Evolutionary conservation across 179 eudicot genomes (phyloP).

Genomic region (Spergularia azorica): DNA sequence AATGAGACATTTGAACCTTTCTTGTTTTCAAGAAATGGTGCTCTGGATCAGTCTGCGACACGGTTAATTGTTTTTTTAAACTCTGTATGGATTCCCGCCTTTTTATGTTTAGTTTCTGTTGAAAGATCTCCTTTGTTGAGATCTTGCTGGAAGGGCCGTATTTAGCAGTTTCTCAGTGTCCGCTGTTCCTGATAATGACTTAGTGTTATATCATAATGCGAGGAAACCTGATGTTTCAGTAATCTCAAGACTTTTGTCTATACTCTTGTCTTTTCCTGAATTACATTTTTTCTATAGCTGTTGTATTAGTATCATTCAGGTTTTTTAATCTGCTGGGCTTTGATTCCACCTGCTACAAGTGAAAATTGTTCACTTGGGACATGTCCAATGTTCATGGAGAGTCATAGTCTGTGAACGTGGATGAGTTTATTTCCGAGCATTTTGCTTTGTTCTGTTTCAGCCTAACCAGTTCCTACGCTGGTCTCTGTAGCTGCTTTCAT

Average conservation of each 20-base stretch:
- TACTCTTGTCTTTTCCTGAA: too few relatives aligned
- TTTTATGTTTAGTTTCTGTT: background rate
- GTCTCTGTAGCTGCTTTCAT: too few relatives aligned
- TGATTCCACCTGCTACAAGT: slow-evolving; percentile 1
- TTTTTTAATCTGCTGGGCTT: background rate
- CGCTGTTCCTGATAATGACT: background rate
- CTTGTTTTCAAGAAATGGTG: background rate
- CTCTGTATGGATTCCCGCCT: background rate
- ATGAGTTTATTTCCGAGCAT: too few relatives aligned
- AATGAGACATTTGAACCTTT: background rate
- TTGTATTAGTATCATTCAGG: background rate
- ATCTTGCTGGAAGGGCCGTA: background rate
- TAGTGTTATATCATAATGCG: background rate
- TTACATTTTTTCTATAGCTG: background rate
- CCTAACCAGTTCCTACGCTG: too few relatives aligned
- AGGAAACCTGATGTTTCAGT: too few relatives aligned
- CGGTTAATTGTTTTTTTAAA: background rate
- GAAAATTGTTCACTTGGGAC: background rate
- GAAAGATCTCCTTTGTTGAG: background rate
- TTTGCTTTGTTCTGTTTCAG: too few relatives aligned
- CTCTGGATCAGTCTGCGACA: background rate
- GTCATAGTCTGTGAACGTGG: too few relatives aligned
- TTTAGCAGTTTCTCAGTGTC: background rate
- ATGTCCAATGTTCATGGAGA: too few relatives aligned
- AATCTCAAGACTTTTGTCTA: too few relatives aligned